A percentile compares a stretch with the other conserved stretches of the same genome.
phyloP scores from a whole-genome alignment of 495 filamentous ascomycete species.

The Umbilicaria muhlenbergii region DNA sequence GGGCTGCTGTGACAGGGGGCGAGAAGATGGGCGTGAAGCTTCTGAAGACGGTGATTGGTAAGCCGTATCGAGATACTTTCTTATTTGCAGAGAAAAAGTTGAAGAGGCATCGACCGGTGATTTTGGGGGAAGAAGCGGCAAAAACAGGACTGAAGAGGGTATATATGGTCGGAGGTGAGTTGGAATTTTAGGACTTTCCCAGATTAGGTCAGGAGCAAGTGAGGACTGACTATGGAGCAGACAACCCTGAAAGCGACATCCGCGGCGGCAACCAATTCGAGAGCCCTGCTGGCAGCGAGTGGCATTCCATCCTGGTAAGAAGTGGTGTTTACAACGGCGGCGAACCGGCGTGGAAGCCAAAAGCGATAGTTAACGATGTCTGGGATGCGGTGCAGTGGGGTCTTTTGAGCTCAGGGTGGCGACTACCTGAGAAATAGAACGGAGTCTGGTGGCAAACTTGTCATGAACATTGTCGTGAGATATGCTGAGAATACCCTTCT shows the following conservation, averaged over 20 bases:
- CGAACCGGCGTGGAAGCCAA: slow-evolving; percentile 37
- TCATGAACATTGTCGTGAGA: too few relatives aligned
- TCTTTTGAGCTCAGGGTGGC: slow-evolving; percentile 32
- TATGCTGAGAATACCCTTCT: too few relatives aligned
- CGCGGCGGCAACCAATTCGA: slow-evolving; percentile 67
- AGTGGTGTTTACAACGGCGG: slow-evolving; percentile 67
- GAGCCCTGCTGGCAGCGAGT: slow-evolving; percentile 50
- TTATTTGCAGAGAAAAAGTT: slow-evolving; percentile 68
- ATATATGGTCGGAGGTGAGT: slow-evolving; percentile 68
- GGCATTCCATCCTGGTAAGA: slow-evolving; percentile 66
- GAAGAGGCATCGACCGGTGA: slow-evolving; percentile 36
- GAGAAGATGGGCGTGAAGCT: slow-evolving; percentile 37
- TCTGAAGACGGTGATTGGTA: slow-evolving; percentile 58
- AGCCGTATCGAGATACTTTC: slow-evolving; percentile 65
- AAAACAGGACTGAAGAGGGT: slow-evolving; percentile 41
- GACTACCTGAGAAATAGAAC: too few relatives aligned
- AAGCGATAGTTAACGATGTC: slow-evolving; percentile 50
- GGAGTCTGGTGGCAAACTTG: too few relatives aligned
- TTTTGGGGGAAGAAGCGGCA: slow-evolving; percentile 17
- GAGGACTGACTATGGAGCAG: slow-evolving; percentile 13
- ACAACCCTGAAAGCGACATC: slow-evolving; percentile 91
- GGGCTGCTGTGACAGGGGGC: slow-evolving; percentile 55
- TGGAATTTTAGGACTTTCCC: too few relatives aligned
- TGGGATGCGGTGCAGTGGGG: slow-evolving; percentile 49
- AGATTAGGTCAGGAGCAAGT: too few relatives aligned